These are phyloP conservation scores for Carex pumila DNA, from an alignment of 176 grass and related monocot species.

Conservation along the genomic window DNA sequence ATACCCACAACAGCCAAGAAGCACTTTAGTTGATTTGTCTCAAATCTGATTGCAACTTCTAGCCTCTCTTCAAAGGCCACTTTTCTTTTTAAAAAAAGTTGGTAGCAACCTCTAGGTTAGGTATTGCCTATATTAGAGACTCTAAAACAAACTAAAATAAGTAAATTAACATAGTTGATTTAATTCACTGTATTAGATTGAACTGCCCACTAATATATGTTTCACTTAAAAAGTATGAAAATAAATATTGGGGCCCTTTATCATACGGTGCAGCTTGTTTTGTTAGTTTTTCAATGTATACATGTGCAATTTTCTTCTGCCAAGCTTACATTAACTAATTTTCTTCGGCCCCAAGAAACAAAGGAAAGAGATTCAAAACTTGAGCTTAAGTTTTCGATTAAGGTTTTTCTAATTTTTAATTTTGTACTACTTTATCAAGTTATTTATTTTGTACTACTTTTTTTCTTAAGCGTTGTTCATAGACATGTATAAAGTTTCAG, in stretches of 20 bases:
- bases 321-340: background rate
- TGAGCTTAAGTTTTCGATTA: no score
- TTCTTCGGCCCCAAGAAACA: no score
- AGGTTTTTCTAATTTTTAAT: no score
- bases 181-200: background rate
- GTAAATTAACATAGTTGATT: background rate
- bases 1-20: background rate
- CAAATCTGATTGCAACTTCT: conserved; percentile 16
- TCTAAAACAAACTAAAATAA: background rate
- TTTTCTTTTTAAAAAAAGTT: background rate
- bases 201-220: background rate
- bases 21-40: background rate
- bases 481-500: no score
- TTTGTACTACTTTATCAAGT: no score
- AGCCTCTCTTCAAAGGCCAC: background rate
- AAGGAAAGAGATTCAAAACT: no score
- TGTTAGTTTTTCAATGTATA: background rate
- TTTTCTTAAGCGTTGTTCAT: no score
- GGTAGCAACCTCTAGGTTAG: background rate
- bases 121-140: background rate
- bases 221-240: background rate
- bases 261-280: background rate
- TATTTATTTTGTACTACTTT: no score
- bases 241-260: background rate
- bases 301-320: background rate